Evolutionary conservation across 1,139 yeast genomes (phyloP).

Genomic region (Taiozyma sp.): DNA sequence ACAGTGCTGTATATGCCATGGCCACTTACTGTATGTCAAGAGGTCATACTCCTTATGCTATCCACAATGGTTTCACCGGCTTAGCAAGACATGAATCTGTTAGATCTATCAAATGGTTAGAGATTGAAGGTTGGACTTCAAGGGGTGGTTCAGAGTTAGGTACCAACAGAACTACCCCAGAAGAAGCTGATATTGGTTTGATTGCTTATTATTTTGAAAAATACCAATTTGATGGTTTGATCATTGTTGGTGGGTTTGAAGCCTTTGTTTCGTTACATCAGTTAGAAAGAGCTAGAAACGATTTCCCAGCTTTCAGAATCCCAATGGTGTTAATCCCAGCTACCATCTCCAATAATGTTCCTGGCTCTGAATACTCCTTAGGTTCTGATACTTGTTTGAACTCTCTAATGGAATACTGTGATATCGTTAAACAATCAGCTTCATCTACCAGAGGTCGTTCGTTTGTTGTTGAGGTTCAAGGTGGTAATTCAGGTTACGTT

Average conservation of each 20-base stretch:
- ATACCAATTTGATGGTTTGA: conserved; percentile 76
- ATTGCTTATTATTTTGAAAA: conserved; percentile 89
- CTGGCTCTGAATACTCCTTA: conserved; percentile 92
- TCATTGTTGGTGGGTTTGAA: conserved; percentile 94
- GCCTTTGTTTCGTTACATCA: conserved; percentile 82
- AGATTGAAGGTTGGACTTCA: conserved; percentile 86
- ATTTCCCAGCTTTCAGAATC: conserved; percentile 86
- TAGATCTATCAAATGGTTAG: conserved; percentile 73
- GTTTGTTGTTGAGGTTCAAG: conserved; percentile 95
- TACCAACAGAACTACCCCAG: conserved; percentile 85
- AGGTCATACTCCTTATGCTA: conserved; percentile 86
- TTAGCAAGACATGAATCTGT: conserved; percentile 77
- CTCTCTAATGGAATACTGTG: conserved; percentile 87
- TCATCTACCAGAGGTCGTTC: conserved; percentile 93
- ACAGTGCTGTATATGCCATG: conserved; percentile 88
- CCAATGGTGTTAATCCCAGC: conserved; percentile 95
- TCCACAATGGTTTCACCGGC: conserved; percentile 92
- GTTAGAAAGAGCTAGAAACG: conserved; percentile 63
- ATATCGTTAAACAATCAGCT: conserved; percentile 91
- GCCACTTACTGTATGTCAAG: conserved; percentile 86
- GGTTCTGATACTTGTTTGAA: conserved; percentile 95
- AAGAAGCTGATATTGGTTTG: conserved; percentile 72
- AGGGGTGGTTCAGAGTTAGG: conserved; percentile 95
- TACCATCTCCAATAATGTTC: conserved; percentile 95
- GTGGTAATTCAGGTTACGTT: conserved; percentile 92